phyloP scores from a whole-genome alignment of 345 rosid genomes.

The Lagerstroemia speciosa region DNA sequence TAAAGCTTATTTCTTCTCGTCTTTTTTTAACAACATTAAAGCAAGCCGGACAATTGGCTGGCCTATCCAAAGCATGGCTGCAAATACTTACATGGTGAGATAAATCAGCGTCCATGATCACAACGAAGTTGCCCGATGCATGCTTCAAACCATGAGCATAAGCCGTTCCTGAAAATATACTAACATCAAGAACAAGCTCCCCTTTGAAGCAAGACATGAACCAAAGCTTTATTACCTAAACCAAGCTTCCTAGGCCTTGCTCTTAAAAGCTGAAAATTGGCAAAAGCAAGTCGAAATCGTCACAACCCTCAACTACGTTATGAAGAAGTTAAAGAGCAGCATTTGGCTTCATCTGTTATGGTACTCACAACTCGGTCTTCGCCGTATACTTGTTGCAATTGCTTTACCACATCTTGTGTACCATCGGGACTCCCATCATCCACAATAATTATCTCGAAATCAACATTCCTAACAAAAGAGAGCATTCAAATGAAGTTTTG shows the following conservation, averaged over 20 bases:
- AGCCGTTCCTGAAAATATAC: slow-evolving; percentile 65
- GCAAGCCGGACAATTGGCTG: background rate
- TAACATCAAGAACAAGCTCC: slow-evolving; percentile 10
- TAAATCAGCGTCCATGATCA: slow-evolving; percentile 97
- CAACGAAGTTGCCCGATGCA: slow-evolving; percentile 85
- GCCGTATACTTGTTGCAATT: slow-evolving; percentile 72
- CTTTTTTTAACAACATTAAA: background rate
- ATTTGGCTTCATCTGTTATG: background rate
- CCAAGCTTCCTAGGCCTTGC: slow-evolving; percentile 92
- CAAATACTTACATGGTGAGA: slow-evolving; percentile 82
- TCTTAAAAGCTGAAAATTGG: slow-evolving; percentile 59
- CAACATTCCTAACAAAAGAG: slow-evolving; percentile 25
- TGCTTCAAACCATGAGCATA: slow-evolving; percentile 84
- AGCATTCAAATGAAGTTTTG: too few species aligned
- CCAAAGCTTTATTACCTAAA: slow-evolving; percentile 41
- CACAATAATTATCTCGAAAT: slow-evolving; percentile 83
- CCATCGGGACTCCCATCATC: slow-evolving; percentile 99
- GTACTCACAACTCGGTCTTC: slow-evolving; percentile 66
- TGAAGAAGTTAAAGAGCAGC: background rate
- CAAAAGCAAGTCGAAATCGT: background rate
- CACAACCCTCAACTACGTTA: background rate
- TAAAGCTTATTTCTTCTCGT: background rate
- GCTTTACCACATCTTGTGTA: slow-evolving; percentile 78
- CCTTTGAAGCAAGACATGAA: background rate
- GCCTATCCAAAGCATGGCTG: background rate